phyloP scores from a whole-genome alignment of 2,329 filamentous ascomycete species.

The Myriosclerotinia duriaeana region DNA sequence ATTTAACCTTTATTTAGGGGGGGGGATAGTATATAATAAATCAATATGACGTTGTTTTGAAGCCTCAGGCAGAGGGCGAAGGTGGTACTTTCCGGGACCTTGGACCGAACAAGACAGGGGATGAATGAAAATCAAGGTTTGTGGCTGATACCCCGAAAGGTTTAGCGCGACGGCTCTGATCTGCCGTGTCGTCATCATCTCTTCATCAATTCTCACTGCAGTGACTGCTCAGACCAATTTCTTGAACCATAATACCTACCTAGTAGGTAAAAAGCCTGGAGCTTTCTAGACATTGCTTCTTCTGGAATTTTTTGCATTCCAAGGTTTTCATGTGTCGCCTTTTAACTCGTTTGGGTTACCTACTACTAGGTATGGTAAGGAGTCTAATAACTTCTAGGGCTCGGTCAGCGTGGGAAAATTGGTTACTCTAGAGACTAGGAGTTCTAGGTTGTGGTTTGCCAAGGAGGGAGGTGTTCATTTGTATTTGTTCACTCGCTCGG shows the following conservation, averaged over 20 bases:
- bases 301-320: not conserved
- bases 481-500: too few relatives aligned
- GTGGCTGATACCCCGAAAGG: not conserved
- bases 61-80: too few relatives aligned
- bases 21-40: too few relatives aligned
- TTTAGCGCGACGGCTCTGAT: not conserved
- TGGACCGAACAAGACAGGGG: not conserved
- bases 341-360: not conserved
- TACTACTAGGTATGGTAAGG: not conserved
- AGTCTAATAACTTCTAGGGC: not conserved
- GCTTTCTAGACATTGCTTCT: not conserved
- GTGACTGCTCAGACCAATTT: too few relatives aligned
- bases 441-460: not conserved
- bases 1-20: too few relatives aligned
- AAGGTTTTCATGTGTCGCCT: not conserved
- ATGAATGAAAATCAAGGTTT: slow-evolving; percentile 15
- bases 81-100: too few relatives aligned
- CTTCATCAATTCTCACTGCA: not conserved
- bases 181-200: too few relatives aligned
- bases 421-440: too few relatives aligned
- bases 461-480: not conserved
- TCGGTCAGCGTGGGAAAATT: not conserved
- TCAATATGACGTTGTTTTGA: too few relatives aligned
- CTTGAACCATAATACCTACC: too few relatives aligned
- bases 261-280: too few relatives aligned